Conservation (phyloP, 345 rosid species). For the Bruguiera parviflora region DNA sequence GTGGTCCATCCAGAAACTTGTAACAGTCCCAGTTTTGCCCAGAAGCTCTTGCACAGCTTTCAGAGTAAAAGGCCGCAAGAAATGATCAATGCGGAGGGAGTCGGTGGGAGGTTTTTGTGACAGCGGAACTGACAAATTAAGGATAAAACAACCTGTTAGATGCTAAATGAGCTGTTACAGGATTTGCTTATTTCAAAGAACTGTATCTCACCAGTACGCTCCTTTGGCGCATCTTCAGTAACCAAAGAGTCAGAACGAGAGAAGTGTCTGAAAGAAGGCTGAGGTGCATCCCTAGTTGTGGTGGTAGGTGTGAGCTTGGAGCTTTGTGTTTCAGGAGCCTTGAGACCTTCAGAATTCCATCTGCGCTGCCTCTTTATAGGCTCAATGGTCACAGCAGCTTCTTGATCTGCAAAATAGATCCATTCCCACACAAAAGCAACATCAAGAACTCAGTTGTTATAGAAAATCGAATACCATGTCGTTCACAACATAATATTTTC, state of each 20-base stretch:
- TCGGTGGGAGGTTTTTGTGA: slow-evolving; percentile 72
- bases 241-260: slow-evolving; percentile 59
- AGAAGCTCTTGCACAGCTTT: slow-evolving; percentile 97
- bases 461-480: not conserved
- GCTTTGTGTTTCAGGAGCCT: slow-evolving; percentile 57
- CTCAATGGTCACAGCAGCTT: slow-evolving; percentile 52
- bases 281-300: slow-evolving; percentile 51
- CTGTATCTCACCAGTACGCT: slow-evolving; percentile 69
- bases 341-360: slow-evolving; percentile 74
- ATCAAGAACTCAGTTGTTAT: not conserved
- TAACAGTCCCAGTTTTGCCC: slow-evolving; percentile 73
- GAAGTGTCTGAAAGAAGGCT: slow-evolving; percentile 50
- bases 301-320: slow-evolving; percentile 42
- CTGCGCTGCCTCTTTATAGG: slow-evolving; percentile 82
- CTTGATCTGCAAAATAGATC: slow-evolving; percentile 53
- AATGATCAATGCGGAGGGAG: slow-evolving; percentile 81
- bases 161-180: not conserved
- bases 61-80: slow-evolving; percentile 92
- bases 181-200: not conserved
- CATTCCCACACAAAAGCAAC: not conserved
- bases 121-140: slow-evolving; percentile 65
- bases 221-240: slow-evolving; percentile 69
- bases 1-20: slow-evolving; percentile 94
- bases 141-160: slow-evolving; percentile 10
- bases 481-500: not conserved